Base-by-base conservation (phyloP, 1,284 basidiomycete genomes). In the Ganoderma leucocontextum region DNA sequence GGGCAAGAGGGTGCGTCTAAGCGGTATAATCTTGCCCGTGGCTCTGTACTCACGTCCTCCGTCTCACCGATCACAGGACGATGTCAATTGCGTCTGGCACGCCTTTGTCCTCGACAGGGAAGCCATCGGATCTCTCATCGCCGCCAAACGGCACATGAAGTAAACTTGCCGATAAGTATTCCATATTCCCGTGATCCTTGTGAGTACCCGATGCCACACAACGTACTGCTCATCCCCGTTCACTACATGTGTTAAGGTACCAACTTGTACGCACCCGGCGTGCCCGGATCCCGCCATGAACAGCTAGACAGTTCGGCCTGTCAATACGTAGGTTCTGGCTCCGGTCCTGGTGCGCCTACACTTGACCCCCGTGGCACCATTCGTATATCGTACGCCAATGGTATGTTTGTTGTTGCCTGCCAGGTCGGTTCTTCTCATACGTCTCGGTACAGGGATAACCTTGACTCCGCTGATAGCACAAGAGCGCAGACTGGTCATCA, bases 131-230 rank as follows among this genome's bases (percentile, higher is more conserved):
- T 49, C 5, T 49, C 22, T 9, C 47, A 49, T 49, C 47, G 12
- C 10, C 47, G 47, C 10, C 22, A 49, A 49, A 13, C 9, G 47
- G 47, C 47, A 49, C n/a, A 49, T 25, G 47, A 25, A 44, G 44
- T 47, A 10, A 49, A 49, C 47, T 9, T 49, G 47, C 47, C 47
- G 22, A 49, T 49, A 25, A 13, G 47, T 49, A 49, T 49, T 49
- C 47, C 47, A 25, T 49, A 49, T 25, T 49, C 47, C 22, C 47
- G 13, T 49, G 47, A 49, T 49, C 47, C 47, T 49, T 49, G 47
- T 49, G 47, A 49, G 47, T 49, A 49, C 22, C 47, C 47, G 33
- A 55, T 19, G 52, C 52, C 52, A 55, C 35, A 35, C 17, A 55
- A 29, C 52, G 25, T 35, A 55, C 29, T 55, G 29, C 29, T 55